Evolutionary conservation across 1,139 yeast genomes (phyloP), one percentile per base, ranked within the genome.

Genomic region (Magnusiomyces ingens): DNA sequence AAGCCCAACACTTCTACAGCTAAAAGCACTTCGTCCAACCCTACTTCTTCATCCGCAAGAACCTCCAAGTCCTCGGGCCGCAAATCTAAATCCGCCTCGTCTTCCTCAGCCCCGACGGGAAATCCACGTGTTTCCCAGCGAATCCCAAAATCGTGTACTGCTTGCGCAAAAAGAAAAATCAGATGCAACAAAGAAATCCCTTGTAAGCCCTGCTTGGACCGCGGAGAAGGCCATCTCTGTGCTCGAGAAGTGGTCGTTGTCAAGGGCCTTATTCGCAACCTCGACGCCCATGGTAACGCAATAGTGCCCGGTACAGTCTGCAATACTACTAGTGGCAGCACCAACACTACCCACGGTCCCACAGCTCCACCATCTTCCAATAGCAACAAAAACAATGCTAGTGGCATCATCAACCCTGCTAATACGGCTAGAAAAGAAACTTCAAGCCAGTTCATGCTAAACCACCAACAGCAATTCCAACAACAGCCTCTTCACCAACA

Each of bases 171-270:
- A 21, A 51, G 58, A 40, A 59, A 59, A 49, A 57, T 59, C 47
- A 59, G 59, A 45, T 59, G 62, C 49, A 58, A 59, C 48, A 59
- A 59, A 29, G 56, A 51, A 32, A 57, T 59, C 22, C 62, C 62
- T 12, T 59, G 62, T 50, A 50, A 48, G 17, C 56, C 56, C 2
- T 59, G 62, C 44, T 45, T 50, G 11, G 55, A 54, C 43, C 54
- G 61, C 2, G 61, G 61, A 8, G 57, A 56, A 40, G 59, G 60
- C 15, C 57, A 52, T 41, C 47, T 53, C 2, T 59, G 62, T 45
- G 56, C 61, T 12, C 53, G 62, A 3, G 62, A 59, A 37, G 57
- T 59, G 10, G 62, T 59, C n/a, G 44, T 59, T n/a, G 61, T 59
- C 13, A 58, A 59, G 36, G 62, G 60, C 13, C 46, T 48, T 42